Conservation (phyloP, 768 basidiomycete genomes). For the Tricholoma sp. region DNA sequence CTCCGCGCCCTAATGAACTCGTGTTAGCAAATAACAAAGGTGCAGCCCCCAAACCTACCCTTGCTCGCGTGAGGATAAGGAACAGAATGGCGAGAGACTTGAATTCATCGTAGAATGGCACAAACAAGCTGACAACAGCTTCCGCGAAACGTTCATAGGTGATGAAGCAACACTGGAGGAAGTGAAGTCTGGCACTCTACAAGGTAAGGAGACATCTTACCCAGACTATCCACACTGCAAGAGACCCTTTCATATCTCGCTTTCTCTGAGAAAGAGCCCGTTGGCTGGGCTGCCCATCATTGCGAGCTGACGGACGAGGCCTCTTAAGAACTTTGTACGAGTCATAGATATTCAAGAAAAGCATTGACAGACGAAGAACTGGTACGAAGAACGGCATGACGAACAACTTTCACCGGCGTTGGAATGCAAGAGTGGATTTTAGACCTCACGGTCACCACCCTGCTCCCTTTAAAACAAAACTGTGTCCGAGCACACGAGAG, state of each 20-base stretch:
- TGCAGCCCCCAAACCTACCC: conserved; percentile 32
- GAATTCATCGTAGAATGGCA: conserved; percentile 83
- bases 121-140: conserved; percentile 57
- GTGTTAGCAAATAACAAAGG: not conserved
- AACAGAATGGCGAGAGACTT: conserved; percentile 72
- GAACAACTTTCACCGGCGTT: conserved; percentile 2
- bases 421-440: not conserved
- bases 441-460: not conserved
- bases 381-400: conserved; percentile 69
- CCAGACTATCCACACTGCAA: conserved; percentile 86
- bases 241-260: conserved; percentile 78
- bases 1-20: conserved; percentile 66
- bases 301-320: conserved; percentile 50
- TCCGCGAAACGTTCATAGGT: conserved; percentile 67
- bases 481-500: conserved; percentile 4
- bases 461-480: not conserved
- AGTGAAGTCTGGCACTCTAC: conserved; percentile 5
- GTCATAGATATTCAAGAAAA: conserved; percentile 78
- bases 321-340: conserved; percentile 78
- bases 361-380: conserved; percentile 59
- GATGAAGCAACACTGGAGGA: conserved; percentile 56
- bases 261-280: conserved; percentile 73
- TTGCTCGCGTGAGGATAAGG: conserved; percentile 69
- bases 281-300: conserved; percentile 57
- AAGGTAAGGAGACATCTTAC: conserved; percentile 32